Conservation (phyloP, 2,329 filamentous ascomycete genomes). For the Aureobasidium sp. region DNA sequence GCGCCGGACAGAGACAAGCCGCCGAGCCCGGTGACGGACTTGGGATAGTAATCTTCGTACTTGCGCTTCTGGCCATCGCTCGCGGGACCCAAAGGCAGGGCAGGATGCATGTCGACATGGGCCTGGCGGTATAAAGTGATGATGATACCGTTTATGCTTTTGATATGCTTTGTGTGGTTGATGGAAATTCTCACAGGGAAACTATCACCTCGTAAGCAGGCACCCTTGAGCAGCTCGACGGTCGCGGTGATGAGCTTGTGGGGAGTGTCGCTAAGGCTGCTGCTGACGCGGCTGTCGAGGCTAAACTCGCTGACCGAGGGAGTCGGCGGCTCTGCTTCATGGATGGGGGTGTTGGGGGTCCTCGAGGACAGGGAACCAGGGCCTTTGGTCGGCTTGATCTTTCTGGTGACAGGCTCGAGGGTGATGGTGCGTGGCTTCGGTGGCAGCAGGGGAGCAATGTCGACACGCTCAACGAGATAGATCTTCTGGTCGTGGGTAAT, state of each 20-base stretch:
- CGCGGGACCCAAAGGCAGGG: constrained; percentile 51
- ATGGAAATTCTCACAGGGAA: constrained; percentile 73
- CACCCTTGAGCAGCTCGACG: constrained; percentile 71
- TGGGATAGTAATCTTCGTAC: constrained; percentile 78
- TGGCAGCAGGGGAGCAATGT: constrained; percentile 64
- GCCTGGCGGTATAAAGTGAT: constrained; percentile 87
- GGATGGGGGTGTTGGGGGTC: constrained; percentile 19
- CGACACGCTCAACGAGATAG: constrained; percentile 69
- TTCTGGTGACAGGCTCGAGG: constrained; percentile 73
- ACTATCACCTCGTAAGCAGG: constrained; percentile 76
- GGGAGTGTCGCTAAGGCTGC: constrained; percentile 49
- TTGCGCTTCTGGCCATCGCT: constrained; percentile 60
- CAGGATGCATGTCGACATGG: constrained; percentile 71
- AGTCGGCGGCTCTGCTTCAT: neutral
- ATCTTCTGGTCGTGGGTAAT: constrained; percentile 74
- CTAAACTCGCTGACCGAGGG: constrained; percentile 33
- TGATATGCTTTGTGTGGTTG: constrained; percentile 79
- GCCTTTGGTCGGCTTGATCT: constrained; percentile 48
- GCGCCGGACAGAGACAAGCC: constrained; percentile 80
- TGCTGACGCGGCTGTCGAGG: constrained; percentile 48
- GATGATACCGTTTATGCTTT: constrained; percentile 87
- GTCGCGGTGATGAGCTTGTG: constrained; percentile 79
- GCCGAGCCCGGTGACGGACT: constrained; percentile 75
- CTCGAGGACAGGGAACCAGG: constrained; percentile 19
- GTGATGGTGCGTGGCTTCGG: constrained; percentile 78